Conservation (phyloP, 306 rosid species). For the Trichosanthes truncata region DNA sequence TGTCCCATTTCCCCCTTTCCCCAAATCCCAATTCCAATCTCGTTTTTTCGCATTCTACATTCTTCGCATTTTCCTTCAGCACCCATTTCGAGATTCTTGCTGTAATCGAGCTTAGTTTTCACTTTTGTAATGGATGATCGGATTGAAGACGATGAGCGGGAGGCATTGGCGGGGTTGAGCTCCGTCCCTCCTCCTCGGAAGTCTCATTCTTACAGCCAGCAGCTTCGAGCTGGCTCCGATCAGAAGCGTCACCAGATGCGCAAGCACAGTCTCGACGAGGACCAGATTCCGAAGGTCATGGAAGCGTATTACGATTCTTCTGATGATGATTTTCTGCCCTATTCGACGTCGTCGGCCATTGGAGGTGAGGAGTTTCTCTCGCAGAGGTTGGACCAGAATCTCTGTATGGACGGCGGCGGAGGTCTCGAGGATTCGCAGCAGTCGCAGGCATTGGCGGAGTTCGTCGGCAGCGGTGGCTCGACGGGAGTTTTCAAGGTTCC, state of each 20-base stretch:
- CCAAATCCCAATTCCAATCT: neutral
- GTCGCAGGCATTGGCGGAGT: slow-evolving; percentile 54
- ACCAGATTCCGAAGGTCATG: slow-evolving; percentile 21
- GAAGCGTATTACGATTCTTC: slow-evolving; percentile 37
- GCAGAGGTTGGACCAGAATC: slow-evolving; percentile 26
- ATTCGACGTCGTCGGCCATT: slow-evolving; percentile 24
- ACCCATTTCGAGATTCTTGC: neutral
- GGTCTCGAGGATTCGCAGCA: slow-evolving; percentile 22
- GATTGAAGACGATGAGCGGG: slow-evolving; percentile 60
- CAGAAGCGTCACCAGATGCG: slow-evolving; percentile 48
- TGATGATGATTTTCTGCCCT: slow-evolving; percentile 58
- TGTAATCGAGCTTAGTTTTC: neutral
- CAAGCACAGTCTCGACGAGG: slow-evolving; percentile 85
- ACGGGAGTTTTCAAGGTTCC: slow-evolving; percentile 60
- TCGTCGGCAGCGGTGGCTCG: slow-evolving; percentile 61
- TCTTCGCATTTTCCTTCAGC: neutral
- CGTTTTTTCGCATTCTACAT: neutral
- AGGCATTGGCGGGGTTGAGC: slow-evolving; percentile 43
- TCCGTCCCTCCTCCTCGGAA: slow-evolving; percentile 61
- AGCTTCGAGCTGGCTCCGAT: slow-evolving; percentile 36
- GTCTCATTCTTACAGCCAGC: slow-evolving; percentile 86
- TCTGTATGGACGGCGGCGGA: slow-evolving; percentile 23
- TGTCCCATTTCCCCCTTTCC: neutral
- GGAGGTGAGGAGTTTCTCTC: slow-evolving; percentile 24
- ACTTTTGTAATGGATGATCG: slow-evolving; percentile 38